A percentile compares a stretch with the other conserved stretches of the same genome.
phyloP scores from a whole-genome alignment of 208 protist genomes.

The Crithidia brevicula region DNA sequence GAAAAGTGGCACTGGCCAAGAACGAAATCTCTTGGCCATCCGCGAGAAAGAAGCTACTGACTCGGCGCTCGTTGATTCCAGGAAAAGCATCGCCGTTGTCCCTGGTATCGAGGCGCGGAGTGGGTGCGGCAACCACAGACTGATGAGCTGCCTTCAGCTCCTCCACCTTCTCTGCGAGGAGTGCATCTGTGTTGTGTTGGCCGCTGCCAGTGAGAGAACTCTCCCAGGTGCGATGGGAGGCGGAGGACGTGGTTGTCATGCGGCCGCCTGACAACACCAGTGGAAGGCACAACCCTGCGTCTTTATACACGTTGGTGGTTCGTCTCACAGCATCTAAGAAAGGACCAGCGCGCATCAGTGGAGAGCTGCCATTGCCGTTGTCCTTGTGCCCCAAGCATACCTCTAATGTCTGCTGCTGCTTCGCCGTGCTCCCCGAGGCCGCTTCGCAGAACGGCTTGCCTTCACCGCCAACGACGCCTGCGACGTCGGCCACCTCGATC shows the following conservation, averaged over 20 bases:
- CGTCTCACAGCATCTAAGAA: neutral
- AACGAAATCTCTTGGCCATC: slow-evolving; percentile 4
- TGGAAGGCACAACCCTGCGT: neutral
- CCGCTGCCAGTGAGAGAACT: neutral
- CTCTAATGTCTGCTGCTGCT: neutral
- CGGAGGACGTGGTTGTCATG: neutral
- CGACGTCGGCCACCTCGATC: neutral
- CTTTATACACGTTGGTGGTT: neutral
- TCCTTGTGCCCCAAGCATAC: neutral
- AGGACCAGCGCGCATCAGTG: neutral
- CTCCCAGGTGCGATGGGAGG: neutral
- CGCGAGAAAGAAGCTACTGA: neutral
- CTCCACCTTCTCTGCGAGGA: neutral
- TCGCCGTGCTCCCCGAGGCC: neutral
- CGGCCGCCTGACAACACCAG: slow-evolving; percentile 1
- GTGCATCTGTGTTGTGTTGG: too few species aligned
- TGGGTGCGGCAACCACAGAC: neutral
- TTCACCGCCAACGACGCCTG: neutral
- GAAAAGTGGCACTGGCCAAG: neutral
- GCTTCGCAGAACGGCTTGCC: neutral
- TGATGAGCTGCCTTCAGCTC: neutral
- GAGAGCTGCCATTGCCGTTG: neutral
- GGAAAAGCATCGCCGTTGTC: neutral
- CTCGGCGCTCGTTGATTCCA: neutral
- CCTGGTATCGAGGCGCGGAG: neutral